Base-by-base conservation (phyloP, 2,329 filamentous ascomycete genomes). In the Arthrobotrys conoides region DNA sequence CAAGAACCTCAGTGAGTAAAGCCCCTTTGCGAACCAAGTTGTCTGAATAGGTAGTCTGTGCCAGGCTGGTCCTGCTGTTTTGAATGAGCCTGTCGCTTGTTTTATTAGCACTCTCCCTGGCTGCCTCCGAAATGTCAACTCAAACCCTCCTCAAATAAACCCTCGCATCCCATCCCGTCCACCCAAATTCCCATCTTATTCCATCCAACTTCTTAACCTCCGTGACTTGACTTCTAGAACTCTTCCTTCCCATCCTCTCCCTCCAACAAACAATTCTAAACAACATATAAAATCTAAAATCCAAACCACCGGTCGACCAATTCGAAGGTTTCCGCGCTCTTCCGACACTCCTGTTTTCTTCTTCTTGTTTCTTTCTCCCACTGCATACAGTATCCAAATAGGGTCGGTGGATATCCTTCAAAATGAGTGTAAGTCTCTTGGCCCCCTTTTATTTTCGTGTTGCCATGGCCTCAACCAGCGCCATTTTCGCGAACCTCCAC, bases 381-480 rank as follows among this genome's bases (percentile, higher is more conserved):
- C 27, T 44, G 14, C 38, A 44, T 27, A n/a, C 18, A 38, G 20
- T 55, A 44, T 70, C 27, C 27, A 18, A 48, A 46, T 55, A 33
- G n/a, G 33, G 48, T 69, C 65, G 27, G 22, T 30, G 24, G 27
- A 22, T 22, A 71, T 63, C 57, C 71, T 66, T 53, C 63, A 75
- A 59, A 75, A 75, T 75, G 71, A 75, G 71, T 53, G 71, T 75
- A 75, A 67, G 71, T 75, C 49, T 44, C 24, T 44, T 59, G 38
- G 44, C 36, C 71, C 71, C 71, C 44, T 75, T 30, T 67, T 66
- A 53, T 66, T 41, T 44, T 61, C 61, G 71, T 63, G 71, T 72
- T 72, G 69, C 59, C 27, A 24, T 18, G 55, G 1, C 36, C 33
- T 44, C 57, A 5, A 41, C 18, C 55, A n/a, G 57, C 57, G 57